These are phyloP conservation scores for Apiospora marii DNA, from an alignment of 2,329 filamentous ascomycete genomes.

Conservation along the genomic window DNA sequence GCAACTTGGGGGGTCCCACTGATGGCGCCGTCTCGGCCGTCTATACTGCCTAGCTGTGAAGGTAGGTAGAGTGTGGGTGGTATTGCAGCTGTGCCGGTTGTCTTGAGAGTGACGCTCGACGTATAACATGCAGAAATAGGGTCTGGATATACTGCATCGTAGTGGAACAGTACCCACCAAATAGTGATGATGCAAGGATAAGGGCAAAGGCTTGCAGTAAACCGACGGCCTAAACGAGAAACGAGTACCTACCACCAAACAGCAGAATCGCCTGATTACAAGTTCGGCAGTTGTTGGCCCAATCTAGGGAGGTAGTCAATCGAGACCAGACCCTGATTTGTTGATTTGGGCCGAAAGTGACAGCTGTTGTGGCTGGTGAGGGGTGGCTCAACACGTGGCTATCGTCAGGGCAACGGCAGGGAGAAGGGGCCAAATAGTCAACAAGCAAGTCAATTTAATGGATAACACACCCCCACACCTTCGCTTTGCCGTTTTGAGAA, in stretches of 20 bases:
- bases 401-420: background rate
- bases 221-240: background rate
- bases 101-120: background rate
- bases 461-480: conserved; percentile 10
- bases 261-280: background rate
- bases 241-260: background rate
- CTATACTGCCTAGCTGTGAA: background rate
- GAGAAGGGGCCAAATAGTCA: conserved; percentile 6
- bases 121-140: conserved; percentile 4
- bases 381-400: background rate
- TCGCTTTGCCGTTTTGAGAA: background rate
- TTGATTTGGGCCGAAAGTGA: background rate
- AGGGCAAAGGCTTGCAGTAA: background rate
- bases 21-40: background rate
- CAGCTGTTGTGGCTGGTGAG: background rate
- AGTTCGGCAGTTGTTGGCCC: conserved; percentile 10
- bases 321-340: background rate
- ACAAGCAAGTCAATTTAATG: conserved; percentile 12
- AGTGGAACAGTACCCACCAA: conserved; percentile 3
- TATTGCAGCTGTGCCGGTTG: background rate
- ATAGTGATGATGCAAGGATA: background rate
- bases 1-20: background rate
- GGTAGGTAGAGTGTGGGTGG: background rate
- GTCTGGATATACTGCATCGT: background rate
- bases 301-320: background rate